These are phyloP conservation scores for Symbiodinium natans DNA, from an alignment of 73 alveolate genomes.

Conservation along the genomic window DNA sequence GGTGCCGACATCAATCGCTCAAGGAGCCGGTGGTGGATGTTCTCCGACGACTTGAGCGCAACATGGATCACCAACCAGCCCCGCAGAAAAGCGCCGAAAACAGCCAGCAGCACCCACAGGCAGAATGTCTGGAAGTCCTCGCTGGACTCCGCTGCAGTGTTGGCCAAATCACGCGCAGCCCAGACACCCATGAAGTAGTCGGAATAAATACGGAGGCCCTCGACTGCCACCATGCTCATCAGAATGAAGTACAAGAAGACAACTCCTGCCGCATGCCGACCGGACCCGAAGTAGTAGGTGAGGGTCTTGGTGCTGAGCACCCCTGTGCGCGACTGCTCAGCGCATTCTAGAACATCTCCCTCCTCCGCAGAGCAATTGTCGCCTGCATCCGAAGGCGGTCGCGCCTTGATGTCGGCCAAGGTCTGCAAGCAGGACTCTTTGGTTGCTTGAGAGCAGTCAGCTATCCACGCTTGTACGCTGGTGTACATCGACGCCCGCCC, in stretches of 20 bases:
- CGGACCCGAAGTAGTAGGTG: conserved; percentile 54
- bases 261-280: conserved; percentile 20
- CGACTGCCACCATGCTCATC: neutral
- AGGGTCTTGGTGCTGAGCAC: conserved; percentile 2
- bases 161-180: conserved; percentile 60
- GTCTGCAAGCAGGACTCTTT: conserved; percentile 43
- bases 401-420: conserved; percentile 25
- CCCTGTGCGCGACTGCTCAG: conserved; percentile 32
- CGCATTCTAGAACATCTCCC: conserved; percentile 19
- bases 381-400: conserved; percentile 1
- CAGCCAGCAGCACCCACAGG: conserved; percentile 17
- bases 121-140: conserved; percentile 22
- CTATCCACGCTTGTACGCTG: neutral
- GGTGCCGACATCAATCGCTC: conserved; percentile 47
- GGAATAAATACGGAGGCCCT: conserved; percentile 28
- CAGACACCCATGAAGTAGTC: conserved; percentile 69
- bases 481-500: neutral
- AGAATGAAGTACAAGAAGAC: neutral
- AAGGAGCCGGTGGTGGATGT: conserved; percentile 15
- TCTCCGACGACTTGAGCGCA: conserved; percentile 13
- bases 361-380: neutral
- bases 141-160: conserved; percentile 51
- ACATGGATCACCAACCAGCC: conserved; percentile 47
- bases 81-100: conserved; percentile 18
- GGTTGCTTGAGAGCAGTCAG: neutral